phyloP scores from a whole-genome alignment of 345 rosid species.

The Reutealis trisperma region DNA sequence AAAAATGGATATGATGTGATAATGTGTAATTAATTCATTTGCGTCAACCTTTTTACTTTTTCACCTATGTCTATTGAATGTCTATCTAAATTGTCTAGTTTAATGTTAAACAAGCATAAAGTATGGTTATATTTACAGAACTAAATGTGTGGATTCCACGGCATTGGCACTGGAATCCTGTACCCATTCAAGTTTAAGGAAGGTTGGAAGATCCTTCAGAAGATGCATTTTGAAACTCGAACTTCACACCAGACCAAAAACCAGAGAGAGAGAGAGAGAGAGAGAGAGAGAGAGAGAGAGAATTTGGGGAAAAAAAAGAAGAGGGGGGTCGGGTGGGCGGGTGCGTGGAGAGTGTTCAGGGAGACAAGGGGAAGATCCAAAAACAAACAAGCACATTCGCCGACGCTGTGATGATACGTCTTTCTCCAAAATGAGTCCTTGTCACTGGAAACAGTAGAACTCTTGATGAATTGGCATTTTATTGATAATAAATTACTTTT shows the following conservation, averaged over 20 bases:
- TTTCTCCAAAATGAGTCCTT: background rate
- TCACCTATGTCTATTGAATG: too few relatives aligned
- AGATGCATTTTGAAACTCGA: background rate
- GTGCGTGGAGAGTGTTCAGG: too few relatives aligned
- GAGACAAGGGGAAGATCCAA: background rate
- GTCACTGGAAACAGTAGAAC: background rate
- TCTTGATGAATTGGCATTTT: background rate
- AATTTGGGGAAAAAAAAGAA: too few relatives aligned
- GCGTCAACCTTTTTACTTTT: too few relatives aligned
- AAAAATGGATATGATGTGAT: too few relatives aligned
- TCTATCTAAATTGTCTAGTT: too few relatives aligned
- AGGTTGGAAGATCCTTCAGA: background rate
- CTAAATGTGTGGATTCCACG: background rate
- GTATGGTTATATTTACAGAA: background rate
- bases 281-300: too few relatives aligned
- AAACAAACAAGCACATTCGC: background rate
- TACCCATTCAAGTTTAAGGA: background rate
- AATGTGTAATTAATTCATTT: too few relatives aligned
- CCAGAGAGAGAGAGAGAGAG: too few relatives aligned
- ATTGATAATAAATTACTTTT: background rate
- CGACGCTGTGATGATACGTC: background rate
- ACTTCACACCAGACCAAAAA: background rate
- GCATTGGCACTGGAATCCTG: background rate
- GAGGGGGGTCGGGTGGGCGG: too few relatives aligned
- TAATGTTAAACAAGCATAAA: background rate